Evolutionary conservation across 2,329 filamentous ascomycete genomes (phyloP).

Genomic region (Magnaporthiopsis rhizophila): DNA sequence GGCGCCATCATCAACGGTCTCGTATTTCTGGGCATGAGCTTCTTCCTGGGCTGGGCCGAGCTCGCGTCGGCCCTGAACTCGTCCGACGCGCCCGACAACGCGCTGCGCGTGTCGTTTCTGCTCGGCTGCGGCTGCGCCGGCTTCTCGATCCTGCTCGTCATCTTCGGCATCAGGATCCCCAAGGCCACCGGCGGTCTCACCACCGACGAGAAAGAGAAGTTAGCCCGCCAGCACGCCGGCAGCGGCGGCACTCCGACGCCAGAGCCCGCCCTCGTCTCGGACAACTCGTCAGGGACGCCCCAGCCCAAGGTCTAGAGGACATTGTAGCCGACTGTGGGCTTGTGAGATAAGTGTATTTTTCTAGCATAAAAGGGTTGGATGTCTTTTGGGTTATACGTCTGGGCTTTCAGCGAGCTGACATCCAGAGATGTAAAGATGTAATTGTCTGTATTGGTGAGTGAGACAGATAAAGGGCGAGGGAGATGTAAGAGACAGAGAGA

Average conservation of each 20-base stretch:
- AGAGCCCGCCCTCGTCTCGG: neutral
- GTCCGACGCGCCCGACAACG: neutral
- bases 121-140: slow-evolving; percentile 8
- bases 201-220: slow-evolving; percentile 39
- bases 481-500: no score
- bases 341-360: neutral
- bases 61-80: slow-evolving; percentile 26
- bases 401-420: no score
- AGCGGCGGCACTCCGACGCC: no score
- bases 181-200: slow-evolving; percentile 50
- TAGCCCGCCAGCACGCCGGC: neutral
- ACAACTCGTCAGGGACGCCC: no score
- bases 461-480: neutral
- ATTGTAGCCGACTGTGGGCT: neutral
- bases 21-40: slow-evolving; percentile 54
- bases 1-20: slow-evolving; percentile 56
- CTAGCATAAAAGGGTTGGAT: neutral
- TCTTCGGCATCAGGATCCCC: slow-evolving; percentile 46
- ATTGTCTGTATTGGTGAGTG: neutral
- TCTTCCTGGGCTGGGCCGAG: slow-evolving; percentile 57
- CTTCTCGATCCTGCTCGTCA: slow-evolving; percentile 12
- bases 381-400: no score
- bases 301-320: neutral
- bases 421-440: no score
- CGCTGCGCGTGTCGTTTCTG: neutral